phyloP scores from a whole-genome alignment of 345 rosid species.

The Fremontodendron californicum region DNA sequence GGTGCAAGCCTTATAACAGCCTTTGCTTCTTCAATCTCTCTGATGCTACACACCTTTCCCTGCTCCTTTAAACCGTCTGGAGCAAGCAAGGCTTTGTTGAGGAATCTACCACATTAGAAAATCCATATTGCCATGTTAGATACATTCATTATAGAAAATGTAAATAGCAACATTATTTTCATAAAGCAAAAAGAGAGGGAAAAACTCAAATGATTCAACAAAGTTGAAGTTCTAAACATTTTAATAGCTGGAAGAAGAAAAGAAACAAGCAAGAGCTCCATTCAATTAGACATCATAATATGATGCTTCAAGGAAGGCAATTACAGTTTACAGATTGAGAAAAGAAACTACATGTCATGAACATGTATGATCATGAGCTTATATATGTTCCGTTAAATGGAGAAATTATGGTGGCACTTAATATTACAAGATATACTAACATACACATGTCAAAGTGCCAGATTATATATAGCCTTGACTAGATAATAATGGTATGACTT shows the following conservation, averaged over 20 bases:
- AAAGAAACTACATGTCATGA: neutral
- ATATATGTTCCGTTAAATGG: neutral
- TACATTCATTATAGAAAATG: neutral
- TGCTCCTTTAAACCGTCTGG: slow-evolving; percentile 30
- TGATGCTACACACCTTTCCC: slow-evolving; percentile 15
- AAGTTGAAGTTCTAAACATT: neutral
- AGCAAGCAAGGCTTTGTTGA: slow-evolving; percentile 43
- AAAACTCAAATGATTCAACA: neutral
- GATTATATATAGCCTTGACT: neutral
- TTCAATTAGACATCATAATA: neutral
- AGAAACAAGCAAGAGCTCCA: neutral
- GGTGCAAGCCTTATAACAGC: slow-evolving; percentile 14
- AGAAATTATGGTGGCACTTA: neutral
- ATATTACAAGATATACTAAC: neutral
- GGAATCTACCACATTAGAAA: slow-evolving; percentile 33
- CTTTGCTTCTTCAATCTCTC: slow-evolving; percentile 56
- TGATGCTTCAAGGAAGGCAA: neutral
- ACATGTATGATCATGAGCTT: neutral
- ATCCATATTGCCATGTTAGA: neutral
- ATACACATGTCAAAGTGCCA: neutral
- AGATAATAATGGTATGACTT: neutral
- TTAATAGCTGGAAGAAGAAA: neutral
- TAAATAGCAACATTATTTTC: neutral
- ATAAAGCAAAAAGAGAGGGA: neutral
- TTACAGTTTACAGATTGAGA: neutral